A percentile compares a stretch with the other conserved stretches of the same genome.
phyloP scores from a whole-genome alignment of 192 early-diverging fungal genomes.

The Lobosporangium transversale region DNA sequence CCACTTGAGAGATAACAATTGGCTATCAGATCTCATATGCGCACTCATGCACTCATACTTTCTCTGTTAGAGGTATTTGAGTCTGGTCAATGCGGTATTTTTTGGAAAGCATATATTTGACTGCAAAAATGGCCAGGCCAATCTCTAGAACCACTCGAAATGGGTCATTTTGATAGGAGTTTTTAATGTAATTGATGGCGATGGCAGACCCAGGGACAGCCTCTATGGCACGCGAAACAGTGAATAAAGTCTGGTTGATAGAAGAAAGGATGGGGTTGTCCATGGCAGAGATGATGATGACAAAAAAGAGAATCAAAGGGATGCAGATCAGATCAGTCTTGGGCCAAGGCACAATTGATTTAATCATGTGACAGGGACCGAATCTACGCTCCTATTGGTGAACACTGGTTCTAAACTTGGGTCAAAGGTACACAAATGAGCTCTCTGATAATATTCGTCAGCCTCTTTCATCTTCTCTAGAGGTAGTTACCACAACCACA shows the following conservation, averaged over 20 bases:
- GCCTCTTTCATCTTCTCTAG: too few species aligned
- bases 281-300: conserved; percentile 12
- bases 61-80: conserved; percentile 82
- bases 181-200: conserved; percentile 83
- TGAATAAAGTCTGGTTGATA: conserved; percentile 57
- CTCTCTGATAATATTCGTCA: too few species aligned
- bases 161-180: conserved; percentile 94
- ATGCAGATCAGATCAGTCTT: too few species aligned
- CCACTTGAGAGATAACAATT: too few species aligned
- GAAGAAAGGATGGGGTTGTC: conserved; percentile 54
- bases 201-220: conserved; percentile 81
- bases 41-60: too few species aligned
- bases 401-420: too few species aligned
- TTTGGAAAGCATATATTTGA: conserved; percentile 88
- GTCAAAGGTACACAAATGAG: too few species aligned
- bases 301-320: conserved; percentile 1
- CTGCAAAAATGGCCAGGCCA: conserved; percentile 84
- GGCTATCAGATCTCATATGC: too few species aligned
- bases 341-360: too few species aligned
- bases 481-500: too few species aligned
- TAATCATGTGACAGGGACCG: too few species aligned
- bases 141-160: conserved; percentile 87
- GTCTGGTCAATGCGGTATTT: conserved; percentile 83
- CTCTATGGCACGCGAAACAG: conserved; percentile 48
- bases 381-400: too few species aligned